phyloP scores from a whole-genome alignment of 2,329 filamentous ascomycete genomes.

The Zymoseptoria tritici region DNA sequence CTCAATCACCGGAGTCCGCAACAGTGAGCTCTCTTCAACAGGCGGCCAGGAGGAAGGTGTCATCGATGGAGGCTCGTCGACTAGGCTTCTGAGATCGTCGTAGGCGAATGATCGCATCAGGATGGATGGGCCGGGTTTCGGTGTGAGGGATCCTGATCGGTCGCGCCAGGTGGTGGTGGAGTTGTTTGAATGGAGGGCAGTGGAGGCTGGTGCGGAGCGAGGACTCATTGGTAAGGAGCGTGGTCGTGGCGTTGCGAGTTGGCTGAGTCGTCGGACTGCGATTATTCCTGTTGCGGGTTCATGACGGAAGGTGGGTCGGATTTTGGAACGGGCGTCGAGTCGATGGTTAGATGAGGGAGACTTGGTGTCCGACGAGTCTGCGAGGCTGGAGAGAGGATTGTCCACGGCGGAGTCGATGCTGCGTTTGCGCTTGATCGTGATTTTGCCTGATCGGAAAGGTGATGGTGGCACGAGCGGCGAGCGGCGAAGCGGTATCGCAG shows the following conservation, averaged over 20 bases:
- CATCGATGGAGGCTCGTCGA: background rate
- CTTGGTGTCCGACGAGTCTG: background rate
- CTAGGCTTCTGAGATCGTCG: background rate
- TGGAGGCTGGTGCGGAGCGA: background rate
- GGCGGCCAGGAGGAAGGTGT: background rate
- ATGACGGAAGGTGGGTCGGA: background rate
- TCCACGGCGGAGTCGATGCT: background rate
- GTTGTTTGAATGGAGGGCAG: too few species aligned
- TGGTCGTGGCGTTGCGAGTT: background rate
- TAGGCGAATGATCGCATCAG: background rate
- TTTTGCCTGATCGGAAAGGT: background rate
- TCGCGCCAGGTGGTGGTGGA: too few species aligned
- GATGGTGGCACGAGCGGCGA: background rate
- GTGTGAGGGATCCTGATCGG: too few species aligned
- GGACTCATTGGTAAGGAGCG: background rate
- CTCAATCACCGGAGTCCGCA: background rate
- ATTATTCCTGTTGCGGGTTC: background rate
- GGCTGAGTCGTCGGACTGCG: background rate
- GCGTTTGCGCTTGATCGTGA: background rate
- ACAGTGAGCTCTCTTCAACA: background rate
- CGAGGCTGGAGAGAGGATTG: background rate
- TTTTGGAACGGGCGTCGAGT: background rate
- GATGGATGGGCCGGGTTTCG: background rate
- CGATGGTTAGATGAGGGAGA: background rate
- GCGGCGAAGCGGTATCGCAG: background rate